Conservation (phyloP, 371 early-diverging fungal species). For the Rhizomucor miehei region DNA sequence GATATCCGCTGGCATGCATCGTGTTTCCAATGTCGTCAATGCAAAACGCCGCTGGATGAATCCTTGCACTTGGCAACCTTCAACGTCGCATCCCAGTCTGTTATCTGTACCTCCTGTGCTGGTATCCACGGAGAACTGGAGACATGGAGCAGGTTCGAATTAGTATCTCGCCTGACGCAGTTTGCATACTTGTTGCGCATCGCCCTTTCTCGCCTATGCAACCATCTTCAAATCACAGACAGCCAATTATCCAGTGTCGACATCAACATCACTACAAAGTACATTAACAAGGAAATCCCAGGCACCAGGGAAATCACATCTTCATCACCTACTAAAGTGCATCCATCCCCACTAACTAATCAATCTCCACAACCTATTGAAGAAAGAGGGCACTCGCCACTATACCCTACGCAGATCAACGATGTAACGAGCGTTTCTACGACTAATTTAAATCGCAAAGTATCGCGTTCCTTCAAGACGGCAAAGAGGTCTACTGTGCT, state of each 20-base stretch:
- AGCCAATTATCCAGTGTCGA: conserved; percentile 41
- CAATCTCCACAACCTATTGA: conserved; percentile 15
- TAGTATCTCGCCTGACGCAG: conserved; percentile 86
- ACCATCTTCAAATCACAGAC: conserved; percentile 65
- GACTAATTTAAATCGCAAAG: conserved; percentile 56
- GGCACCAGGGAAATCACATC: conserved; percentile 1
- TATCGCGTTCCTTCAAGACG: conserved; percentile 59
- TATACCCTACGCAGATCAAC: conserved; percentile 44
- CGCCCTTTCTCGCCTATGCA: conserved; percentile 81
- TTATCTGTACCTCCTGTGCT: conserved; percentile 47
- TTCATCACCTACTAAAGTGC: conserved; percentile 1
- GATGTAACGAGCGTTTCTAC: conserved; percentile 56
- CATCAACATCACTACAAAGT: conserved; percentile 26
- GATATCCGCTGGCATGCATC: conserved; percentile 76
- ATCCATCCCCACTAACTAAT: not conserved
- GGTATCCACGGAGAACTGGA: conserved; percentile 19
- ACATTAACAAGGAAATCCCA: conserved; percentile 9
- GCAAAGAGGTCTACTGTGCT: conserved; percentile 53
- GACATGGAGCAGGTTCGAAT: conserved; percentile 31
- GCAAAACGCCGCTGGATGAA: conserved; percentile 51
- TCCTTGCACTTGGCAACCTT: conserved; percentile 47
- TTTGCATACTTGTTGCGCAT: conserved; percentile 87
- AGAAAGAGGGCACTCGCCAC: conserved; percentile 5
- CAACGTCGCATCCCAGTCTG: conserved; percentile 36
- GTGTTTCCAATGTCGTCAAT: conserved; percentile 77